phyloP scores from a whole-genome alignment of 2,329 filamentous ascomycete genomes.

The Teratosphaeria zuluensis region DNA sequence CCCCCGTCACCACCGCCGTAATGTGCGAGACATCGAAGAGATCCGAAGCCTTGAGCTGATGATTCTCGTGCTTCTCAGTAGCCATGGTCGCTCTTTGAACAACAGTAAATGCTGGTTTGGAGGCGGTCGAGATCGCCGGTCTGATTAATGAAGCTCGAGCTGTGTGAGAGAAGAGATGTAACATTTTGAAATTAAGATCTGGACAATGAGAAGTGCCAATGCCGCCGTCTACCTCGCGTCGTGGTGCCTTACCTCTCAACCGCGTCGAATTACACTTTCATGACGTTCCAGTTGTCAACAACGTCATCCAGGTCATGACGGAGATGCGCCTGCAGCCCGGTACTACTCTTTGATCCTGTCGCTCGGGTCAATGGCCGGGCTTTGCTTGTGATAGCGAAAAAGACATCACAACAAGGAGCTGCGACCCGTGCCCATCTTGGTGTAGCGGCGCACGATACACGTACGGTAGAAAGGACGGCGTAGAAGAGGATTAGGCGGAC shows the following conservation, averaged over 20 bases:
- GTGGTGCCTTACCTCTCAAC: background rate
- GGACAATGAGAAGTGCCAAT: background rate
- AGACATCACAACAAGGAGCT: too few species aligned
- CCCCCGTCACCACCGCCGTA: constrained; percentile 38
- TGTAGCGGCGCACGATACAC: too few species aligned
- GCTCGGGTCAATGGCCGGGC: background rate
- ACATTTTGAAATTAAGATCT: background rate
- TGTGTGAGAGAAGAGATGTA: background rate
- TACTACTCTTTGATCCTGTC: background rate
- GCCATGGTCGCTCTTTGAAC: constrained; percentile 14
- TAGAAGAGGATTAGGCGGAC: too few species aligned
- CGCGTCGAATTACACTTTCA: background rate
- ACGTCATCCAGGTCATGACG: background rate
- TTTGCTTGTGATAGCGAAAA: background rate
- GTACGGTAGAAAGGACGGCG: too few species aligned
- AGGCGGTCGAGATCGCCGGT: constrained; percentile 1
- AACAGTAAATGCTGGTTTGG: constrained; percentile 7
- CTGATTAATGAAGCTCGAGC: background rate
- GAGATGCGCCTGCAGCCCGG: background rate
- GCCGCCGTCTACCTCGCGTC: background rate
- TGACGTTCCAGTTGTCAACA: background rate
- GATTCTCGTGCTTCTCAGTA: constrained; percentile 27
- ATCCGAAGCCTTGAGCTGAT: constrained; percentile 31
- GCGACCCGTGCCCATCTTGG: too few species aligned
- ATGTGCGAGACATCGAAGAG: constrained; percentile 39